Evolutionary conservation across 1,284 basidiomycete species (phyloP).

Genomic region (Fistulina hepatica): DNA sequence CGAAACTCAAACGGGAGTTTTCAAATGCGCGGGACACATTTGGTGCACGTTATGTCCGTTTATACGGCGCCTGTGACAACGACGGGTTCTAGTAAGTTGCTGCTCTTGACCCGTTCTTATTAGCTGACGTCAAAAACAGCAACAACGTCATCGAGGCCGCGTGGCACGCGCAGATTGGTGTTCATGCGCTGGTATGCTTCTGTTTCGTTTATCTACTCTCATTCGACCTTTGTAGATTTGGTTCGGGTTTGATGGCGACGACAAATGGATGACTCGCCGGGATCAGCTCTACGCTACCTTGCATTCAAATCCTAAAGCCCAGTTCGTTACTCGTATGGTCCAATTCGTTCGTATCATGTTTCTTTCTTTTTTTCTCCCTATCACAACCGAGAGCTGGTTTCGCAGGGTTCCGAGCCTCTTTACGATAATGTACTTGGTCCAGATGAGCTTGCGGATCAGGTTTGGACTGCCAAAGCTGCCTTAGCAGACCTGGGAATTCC

Average conservation of each 20-base stretch:
- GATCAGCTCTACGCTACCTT: conserved; percentile 42
- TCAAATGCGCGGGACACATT: conserved; percentile 48
- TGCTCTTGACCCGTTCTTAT: background rate
- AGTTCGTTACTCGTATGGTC: conserved; percentile 53
- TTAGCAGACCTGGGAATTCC: conserved; percentile 47
- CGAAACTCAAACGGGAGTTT: conserved; percentile 48
- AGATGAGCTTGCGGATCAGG: conserved; percentile 43
- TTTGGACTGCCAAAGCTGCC: conserved; percentile 37
- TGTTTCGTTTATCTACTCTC: conserved; percentile 12
- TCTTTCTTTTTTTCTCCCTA: background rate
- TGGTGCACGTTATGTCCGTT: conserved; percentile 56
- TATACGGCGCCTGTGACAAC: conserved; percentile 59
- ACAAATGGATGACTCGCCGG: conserved; percentile 45
- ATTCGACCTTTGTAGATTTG: conserved; percentile 1
- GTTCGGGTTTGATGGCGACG: conserved; percentile 52
- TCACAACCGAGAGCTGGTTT: background rate
- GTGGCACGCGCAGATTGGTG: conserved; percentile 56
- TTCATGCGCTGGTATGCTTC: conserved; percentile 69
- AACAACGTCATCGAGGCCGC: conserved; percentile 64
- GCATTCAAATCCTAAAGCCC: conserved; percentile 50
- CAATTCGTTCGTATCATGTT: conserved; percentile 61
- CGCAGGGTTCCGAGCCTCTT: conserved; percentile 1
- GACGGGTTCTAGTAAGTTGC: conserved; percentile 50
- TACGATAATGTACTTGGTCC: conserved; percentile 34
- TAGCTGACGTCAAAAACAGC: conserved; percentile 22